phyloP scores from a whole-genome alignment of 2,329 filamentous ascomycete genomes.

The Parastagonospora avenae region DNA sequence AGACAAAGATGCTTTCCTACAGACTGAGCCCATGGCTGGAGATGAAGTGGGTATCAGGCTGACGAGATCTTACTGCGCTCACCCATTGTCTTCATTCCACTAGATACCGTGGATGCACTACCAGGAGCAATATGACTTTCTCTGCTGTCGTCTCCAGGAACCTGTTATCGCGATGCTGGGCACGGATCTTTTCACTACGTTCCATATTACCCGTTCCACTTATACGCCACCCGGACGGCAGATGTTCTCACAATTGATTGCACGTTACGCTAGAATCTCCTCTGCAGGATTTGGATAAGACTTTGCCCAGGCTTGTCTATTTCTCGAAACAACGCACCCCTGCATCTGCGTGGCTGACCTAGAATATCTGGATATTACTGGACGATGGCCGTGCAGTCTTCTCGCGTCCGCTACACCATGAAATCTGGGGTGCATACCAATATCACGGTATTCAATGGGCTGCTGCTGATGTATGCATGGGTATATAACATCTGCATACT shows the following conservation, averaged over 20 bases:
- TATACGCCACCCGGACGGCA: constrained; percentile 12
- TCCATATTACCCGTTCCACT: constrained; percentile 19
- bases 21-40: no score
- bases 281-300: constrained; percentile 1
- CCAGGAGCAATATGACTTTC: neutral
- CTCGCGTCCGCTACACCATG: neutral
- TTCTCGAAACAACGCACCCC: constrained; percentile 15
- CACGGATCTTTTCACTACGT: constrained; percentile 15
- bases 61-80: no score
- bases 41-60: no score
- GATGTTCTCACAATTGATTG: constrained; percentile 11
- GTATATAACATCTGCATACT: constrained; percentile 11
- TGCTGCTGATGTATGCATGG: constrained; percentile 11
- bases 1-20: no score
- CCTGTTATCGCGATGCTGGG: constrained; percentile 11
- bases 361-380: neutral
- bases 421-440: constrained; percentile 13
- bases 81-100: neutral
- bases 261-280: constrained; percentile 1
- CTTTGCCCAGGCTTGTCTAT: constrained; percentile 4
- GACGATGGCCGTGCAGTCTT: constrained; percentile 1
- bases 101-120: neutral
- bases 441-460: constrained; percentile 6
- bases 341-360: neutral
- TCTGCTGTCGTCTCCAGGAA: constrained; percentile 6